phyloP scores from a whole-genome alignment of 108 stramenopile genomes.

The Conticribra weissflogii region DNA sequence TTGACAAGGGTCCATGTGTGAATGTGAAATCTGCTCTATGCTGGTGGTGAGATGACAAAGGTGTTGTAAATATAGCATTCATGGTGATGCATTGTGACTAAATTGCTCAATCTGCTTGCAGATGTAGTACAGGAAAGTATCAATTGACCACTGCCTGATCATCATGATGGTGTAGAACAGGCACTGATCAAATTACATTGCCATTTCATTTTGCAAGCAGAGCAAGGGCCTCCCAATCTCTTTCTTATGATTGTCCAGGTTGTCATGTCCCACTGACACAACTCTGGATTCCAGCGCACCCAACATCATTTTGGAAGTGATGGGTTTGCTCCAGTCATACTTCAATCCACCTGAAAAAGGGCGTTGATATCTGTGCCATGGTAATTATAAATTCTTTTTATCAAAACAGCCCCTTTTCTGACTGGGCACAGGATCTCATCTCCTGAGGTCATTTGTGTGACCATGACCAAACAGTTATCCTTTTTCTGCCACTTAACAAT shows the following conservation, averaged over 20 bases:
- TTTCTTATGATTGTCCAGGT: not conserved
- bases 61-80: not conserved
- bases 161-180: not conserved
- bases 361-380: not conserved
- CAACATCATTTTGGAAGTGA: not conserved
- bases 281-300: no score
- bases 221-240: not conserved
- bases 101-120: not conserved
- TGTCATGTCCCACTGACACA: not conserved
- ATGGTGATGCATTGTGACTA: not conserved
- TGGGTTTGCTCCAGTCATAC: not conserved
- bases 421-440: not conserved
- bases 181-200: not conserved
- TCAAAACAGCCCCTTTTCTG: not conserved
- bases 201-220: not conserved
- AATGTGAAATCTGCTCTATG: no score
- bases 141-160: not conserved
- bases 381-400: not conserved
- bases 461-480: not conserved
- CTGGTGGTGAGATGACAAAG: no score
- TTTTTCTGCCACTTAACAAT: constrained; percentile 1
- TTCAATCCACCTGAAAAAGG: no score
- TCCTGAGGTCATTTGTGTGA: not conserved
- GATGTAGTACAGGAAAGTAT: not conserved
- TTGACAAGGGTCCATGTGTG: no score